Conservation (phyloP, 2,329 filamentous ascomycete species). For the Lachnellula occidentalis region DNA sequence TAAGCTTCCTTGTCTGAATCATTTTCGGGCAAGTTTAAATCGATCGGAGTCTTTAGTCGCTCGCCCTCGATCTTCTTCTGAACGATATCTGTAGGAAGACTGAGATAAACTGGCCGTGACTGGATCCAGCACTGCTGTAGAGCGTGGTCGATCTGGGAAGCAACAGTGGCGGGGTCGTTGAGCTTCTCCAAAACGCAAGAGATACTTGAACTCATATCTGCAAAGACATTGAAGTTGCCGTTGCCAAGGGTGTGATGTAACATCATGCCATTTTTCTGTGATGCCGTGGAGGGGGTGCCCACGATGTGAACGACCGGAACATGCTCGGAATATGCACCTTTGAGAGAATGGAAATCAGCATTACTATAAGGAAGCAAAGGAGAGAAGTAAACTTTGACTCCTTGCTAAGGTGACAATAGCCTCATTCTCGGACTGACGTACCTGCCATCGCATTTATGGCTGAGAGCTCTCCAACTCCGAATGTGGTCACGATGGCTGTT, state of each 20-base stretch:
- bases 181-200: conserved; percentile 68
- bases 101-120: conserved; percentile 77
- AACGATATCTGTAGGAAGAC: conserved; percentile 76
- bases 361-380: not conserved
- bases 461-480: conserved; percentile 70
- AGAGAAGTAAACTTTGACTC: not conserved
- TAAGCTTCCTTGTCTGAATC: conserved; percentile 70
- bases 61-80: conserved; percentile 69
- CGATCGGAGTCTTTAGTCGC: conserved; percentile 63
- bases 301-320: conserved; percentile 65
- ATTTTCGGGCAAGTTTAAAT: conserved; percentile 59
- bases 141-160: conserved; percentile 70
- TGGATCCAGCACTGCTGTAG: conserved; percentile 68
- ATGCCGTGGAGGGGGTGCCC: conserved; percentile 43
- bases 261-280: conserved; percentile 42
- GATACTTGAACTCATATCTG: conserved; percentile 68
- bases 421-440: not conserved
- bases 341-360: not conserved
- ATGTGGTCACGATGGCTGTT: conserved; percentile 63
- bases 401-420: not conserved
- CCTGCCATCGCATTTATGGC: conserved; percentile 67
- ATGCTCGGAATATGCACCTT: conserved; percentile 63
- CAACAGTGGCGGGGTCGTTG: conserved; percentile 63
- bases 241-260: conserved; percentile 70
- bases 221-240: conserved; percentile 78